These are phyloP conservation scores for Aspergillus intermedius DNA, from an alignment of 2,329 filamentous ascomycete genomes.

Conservation along the genomic window DNA sequence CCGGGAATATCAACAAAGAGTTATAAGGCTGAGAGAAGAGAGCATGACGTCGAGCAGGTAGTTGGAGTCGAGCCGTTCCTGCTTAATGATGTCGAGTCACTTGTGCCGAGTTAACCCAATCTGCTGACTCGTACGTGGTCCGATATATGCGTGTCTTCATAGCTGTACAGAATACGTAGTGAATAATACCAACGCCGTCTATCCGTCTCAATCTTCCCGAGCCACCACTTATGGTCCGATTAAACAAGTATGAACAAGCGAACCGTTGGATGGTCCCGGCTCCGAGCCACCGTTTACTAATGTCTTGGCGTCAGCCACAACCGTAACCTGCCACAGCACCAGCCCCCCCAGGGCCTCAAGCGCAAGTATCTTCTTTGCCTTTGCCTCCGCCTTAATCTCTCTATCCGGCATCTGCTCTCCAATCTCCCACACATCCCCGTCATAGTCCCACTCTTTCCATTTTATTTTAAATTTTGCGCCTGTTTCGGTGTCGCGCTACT, in stretches of 20 bases:
- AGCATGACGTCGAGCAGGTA: not conserved
- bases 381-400: not conserved
- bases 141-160: not conserved
- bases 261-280: too few species aligned
- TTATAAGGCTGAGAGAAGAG: not conserved
- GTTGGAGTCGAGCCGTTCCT: not conserved
- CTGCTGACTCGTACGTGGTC: not conserved
- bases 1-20: not conserved
- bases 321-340: too few species aligned
- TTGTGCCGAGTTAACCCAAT: not conserved
- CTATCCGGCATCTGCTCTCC: not conserved
- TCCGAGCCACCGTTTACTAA: too few species aligned
- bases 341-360: not conserved
- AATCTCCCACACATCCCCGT: not conserved
- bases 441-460: not conserved
- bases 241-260: not conserved
- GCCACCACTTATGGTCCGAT: not conserved
- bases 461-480: not conserved
- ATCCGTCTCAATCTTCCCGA: not conserved
- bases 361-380: not conserved
- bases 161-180: not conserved
- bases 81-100: not conserved
- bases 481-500: not conserved
- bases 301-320: too few species aligned
- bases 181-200: too few species aligned